Evolutionary conservation across 2,329 filamentous ascomycete species (phyloP).

Genomic region (Phyllosticta capitalensis): DNA sequence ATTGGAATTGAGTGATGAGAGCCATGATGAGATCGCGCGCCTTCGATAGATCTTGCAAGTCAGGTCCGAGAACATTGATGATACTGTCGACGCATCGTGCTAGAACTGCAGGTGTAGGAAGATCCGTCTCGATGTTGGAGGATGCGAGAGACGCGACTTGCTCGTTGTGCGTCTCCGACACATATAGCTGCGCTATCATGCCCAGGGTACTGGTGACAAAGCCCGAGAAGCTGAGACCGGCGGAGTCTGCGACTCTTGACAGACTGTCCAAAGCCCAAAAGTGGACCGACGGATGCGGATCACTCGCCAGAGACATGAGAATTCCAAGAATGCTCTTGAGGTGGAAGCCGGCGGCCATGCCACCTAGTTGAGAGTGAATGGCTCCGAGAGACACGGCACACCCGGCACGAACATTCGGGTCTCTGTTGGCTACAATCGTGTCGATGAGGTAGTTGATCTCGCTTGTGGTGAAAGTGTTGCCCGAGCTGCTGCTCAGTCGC

Average conservation of each 20-base stretch:
- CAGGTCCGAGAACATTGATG: slow-evolving; percentile 91
- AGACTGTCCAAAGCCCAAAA: slow-evolving; percentile 93
- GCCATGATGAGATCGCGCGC: slow-evolving; percentile 87
- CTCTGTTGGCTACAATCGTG: slow-evolving; percentile 85
- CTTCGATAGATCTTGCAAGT: slow-evolving; percentile 85
- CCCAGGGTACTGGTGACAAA: slow-evolving; percentile 87
- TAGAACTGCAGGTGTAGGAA: slow-evolving; percentile 73
- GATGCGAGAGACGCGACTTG: slow-evolving; percentile 71
- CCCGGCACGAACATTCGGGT: slow-evolving; percentile 85
- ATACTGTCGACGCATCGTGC: slow-evolving; percentile 87
- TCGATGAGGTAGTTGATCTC: slow-evolving; percentile 91
- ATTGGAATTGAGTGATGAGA: slow-evolving; percentile 71
- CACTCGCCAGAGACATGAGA: slow-evolving; percentile 93
- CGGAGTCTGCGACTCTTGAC: slow-evolving; percentile 78
- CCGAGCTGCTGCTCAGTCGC: slow-evolving; percentile 72
- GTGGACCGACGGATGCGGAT: slow-evolving; percentile 89
- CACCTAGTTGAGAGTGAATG: slow-evolving; percentile 90
- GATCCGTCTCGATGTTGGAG: slow-evolving; percentile 82
- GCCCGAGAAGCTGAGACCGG: slow-evolving; percentile 81
- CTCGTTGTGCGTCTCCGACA: slow-evolving; percentile 80
- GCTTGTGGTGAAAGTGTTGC: slow-evolving; percentile 77
- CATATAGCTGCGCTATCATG: slow-evolving; percentile 88
- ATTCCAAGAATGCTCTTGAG: slow-evolving; percentile 96
- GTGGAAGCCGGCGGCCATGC: slow-evolving; percentile 94
- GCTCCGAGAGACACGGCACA: slow-evolving; percentile 89